Evolutionary conservation across 2,329 filamentous ascomycete species (phyloP).

Genomic region (Aspergillus glaucus): DNA sequence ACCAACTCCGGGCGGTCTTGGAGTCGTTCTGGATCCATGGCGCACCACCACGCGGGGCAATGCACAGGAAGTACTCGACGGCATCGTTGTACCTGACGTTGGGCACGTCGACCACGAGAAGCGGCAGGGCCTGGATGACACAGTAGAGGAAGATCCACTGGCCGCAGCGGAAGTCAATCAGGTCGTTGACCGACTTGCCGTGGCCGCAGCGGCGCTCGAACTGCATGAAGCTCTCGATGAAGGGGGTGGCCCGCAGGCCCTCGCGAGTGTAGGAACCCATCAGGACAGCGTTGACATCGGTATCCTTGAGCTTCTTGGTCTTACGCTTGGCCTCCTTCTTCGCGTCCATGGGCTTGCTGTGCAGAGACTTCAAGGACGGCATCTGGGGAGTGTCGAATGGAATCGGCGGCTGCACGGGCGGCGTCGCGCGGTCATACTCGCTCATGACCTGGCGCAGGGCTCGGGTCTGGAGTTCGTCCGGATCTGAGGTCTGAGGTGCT

Average conservation of each 20-base stretch:
- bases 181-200: constrained; percentile 40
- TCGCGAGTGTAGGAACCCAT: constrained; percentile 76
- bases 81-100: constrained; percentile 39
- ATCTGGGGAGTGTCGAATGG: constrained; percentile 81
- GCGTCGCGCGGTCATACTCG: constrained; percentile 83
- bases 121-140: constrained; percentile 44
- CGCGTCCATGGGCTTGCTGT: constrained; percentile 57
- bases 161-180: constrained; percentile 43
- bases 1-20: constrained; percentile 42
- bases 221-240: constrained; percentile 44
- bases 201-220: constrained; percentile 41
- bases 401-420: constrained; percentile 83
- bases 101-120: constrained; percentile 45
- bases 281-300: constrained; percentile 72
- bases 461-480: constrained; percentile 55
- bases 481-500: constrained; percentile 41
- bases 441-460: constrained; percentile 73
- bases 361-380: constrained; percentile 61
- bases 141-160: constrained; percentile 49
- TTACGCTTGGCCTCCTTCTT: constrained; percentile 71
- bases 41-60: constrained; percentile 42
- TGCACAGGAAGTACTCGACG: constrained; percentile 47
- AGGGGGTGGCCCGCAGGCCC: constrained; percentile 47
- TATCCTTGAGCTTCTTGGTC: constrained; percentile 65
- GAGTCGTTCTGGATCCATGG: constrained; percentile 45